Conservation (phyloP, 2,329 filamentous ascomycete species). For the Aspergillus spinulosporus region DNA sequence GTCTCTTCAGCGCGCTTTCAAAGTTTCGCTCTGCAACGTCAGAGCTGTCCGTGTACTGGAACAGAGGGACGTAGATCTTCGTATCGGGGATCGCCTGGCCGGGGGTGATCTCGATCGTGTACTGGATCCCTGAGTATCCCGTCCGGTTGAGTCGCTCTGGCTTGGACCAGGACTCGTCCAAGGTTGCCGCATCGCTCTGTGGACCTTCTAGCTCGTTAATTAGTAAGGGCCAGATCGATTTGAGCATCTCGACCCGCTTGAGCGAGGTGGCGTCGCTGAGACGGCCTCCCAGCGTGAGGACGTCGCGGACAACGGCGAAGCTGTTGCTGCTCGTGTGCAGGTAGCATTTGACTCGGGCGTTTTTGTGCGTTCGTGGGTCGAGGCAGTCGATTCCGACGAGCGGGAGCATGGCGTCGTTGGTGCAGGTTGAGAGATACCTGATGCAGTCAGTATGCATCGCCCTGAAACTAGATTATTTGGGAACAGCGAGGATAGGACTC, state of each 20-base stretch:
- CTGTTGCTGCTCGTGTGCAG: conserved; percentile 8
- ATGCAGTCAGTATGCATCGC: neutral
- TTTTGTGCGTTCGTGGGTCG: neutral
- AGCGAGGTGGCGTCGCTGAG: conserved; percentile 1
- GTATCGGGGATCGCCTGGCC: conserved; percentile 9
- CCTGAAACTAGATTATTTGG: too few relatives aligned
- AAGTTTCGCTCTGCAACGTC: conserved; percentile 2
- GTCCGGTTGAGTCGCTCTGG: conserved; percentile 8
- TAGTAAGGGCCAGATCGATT: neutral
- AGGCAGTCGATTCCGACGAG: conserved; percentile 11
- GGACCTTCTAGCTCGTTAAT: neutral
- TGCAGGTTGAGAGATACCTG: conserved; percentile 4
- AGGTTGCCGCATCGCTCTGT: too few relatives aligned
- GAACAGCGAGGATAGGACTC: neutral
- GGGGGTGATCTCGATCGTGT: conserved; percentile 9
- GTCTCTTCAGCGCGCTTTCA: conserved; percentile 7
- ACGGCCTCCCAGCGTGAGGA: conserved; percentile 9
- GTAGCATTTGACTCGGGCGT: conserved; percentile 11
- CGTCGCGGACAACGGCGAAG: conserved; percentile 9
- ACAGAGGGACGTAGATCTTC: conserved; percentile 11
- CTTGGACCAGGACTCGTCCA: conserved; percentile 6
- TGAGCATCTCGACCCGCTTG: neutral
- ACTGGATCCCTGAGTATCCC: conserved; percentile 9
- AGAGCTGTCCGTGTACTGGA: conserved; percentile 9
- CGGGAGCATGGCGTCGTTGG: neutral